Conservation (phyloP, 2,329 filamentous ascomycete species). For the Colletotrichum limetticola region DNA sequence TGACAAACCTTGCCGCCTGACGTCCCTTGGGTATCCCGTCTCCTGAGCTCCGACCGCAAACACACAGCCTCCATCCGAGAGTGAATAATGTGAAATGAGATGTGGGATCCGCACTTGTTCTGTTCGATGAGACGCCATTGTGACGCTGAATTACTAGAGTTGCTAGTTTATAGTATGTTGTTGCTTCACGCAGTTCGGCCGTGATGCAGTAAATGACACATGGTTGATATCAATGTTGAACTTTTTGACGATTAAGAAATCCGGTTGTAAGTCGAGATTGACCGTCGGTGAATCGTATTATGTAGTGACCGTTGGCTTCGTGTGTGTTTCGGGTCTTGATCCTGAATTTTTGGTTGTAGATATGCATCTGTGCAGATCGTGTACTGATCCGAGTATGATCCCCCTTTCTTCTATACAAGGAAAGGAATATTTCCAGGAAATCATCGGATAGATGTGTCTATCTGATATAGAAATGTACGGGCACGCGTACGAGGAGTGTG, state of each 20-base stretch:
- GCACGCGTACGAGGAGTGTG: not conserved
- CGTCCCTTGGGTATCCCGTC: conserved; percentile 31
- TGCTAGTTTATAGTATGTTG: not conserved
- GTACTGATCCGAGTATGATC: not conserved
- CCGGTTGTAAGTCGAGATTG: not conserved
- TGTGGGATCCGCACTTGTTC: not conserved
- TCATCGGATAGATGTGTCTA: conserved; percentile 14
- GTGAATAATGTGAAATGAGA: conserved; percentile 6
- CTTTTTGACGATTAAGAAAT: conserved; percentile 6
- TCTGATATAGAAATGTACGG: conserved; percentile 27
- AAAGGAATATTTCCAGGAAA: conserved; percentile 15
- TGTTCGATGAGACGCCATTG: not conserved
- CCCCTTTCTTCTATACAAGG: conserved; percentile 22
- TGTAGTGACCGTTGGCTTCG: conserved; percentile 26
- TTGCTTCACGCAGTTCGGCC: conserved; percentile 18
- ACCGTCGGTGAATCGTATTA: conserved; percentile 12
- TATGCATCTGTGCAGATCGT: conserved; percentile 17
- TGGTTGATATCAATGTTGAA: not conserved
- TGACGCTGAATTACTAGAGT: conserved; percentile 17
- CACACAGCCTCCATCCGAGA: conserved; percentile 27
- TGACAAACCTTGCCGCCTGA: conserved; percentile 23
- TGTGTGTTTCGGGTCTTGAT: conserved; percentile 27
- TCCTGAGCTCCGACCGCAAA: conserved; percentile 22
- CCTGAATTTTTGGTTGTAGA: conserved; percentile 3
- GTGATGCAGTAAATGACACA: conserved; percentile 19